Conservation (phyloP, 495 filamentous ascomycete genomes). For the Xylaria castorea region DNA sequence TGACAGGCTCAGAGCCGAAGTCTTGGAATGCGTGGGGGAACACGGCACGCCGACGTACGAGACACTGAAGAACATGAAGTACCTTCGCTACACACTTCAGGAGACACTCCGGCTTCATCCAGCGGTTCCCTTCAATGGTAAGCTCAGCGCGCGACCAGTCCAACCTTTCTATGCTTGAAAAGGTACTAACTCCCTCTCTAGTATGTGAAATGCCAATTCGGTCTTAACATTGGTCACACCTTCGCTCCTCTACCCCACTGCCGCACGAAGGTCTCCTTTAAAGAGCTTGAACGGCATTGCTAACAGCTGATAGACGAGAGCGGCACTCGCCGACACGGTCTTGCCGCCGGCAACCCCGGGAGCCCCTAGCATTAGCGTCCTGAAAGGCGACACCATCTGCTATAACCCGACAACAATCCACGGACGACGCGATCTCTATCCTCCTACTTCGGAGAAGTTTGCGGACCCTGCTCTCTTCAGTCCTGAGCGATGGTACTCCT, state of each 20-base stretch:
- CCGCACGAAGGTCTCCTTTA: neutral
- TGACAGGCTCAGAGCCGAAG: constrained; percentile 50
- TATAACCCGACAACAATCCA: constrained; percentile 61
- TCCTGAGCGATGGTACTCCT: constrained; percentile 63
- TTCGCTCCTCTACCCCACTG: neutral
- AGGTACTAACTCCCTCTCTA: neutral
- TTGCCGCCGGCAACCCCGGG: constrained; percentile 33
- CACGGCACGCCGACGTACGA: constrained; percentile 45
- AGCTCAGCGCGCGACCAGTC: neutral
- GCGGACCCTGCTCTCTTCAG: constrained; percentile 58
- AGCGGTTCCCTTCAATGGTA: constrained; percentile 56
- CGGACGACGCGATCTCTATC: constrained; percentile 56
- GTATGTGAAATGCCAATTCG: neutral
- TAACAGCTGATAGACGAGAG: constrained; percentile 17
- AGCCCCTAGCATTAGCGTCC: constrained; percentile 41
- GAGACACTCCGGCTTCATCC: constrained; percentile 60
- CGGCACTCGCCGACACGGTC: constrained; percentile 28
- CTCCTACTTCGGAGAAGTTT: constrained; percentile 46
- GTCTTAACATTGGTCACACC: neutral
- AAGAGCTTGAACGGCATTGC: neutral
- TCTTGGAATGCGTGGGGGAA: constrained; percentile 42
- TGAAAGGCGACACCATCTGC: constrained; percentile 49
- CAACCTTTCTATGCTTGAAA: neutral
- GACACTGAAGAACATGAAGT: constrained; percentile 47
- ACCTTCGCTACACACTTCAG: constrained; percentile 50